Base-by-base conservation (phyloP, 495 filamentous ascomycete species). In the Neurospora cerealis region DNA sequence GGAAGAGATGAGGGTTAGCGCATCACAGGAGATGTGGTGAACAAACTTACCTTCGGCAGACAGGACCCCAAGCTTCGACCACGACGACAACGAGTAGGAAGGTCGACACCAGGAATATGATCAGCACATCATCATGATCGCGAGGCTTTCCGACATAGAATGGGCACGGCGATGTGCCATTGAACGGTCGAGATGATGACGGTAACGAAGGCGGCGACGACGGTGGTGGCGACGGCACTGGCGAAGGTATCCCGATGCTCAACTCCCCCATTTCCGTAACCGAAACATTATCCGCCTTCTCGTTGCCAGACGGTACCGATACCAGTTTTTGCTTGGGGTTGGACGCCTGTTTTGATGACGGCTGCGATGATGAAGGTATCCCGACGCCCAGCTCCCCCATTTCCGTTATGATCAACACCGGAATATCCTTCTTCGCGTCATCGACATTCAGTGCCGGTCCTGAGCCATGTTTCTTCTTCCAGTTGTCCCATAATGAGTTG, bases 101-200 rank as follows among this genome's bases (percentile, higher is more conserved):
- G 7, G 74, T 71, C 4, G 80, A 73, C 10, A 79, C 80, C 36
- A 85, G 73, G 21, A 78, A 73, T 28, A 84, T 77, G 4, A 82
- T 81, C 32, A 85, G 71, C 73, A 85, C 75, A 69, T 84, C 83
- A 46, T 82, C 83, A 44, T 81, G 79, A 24, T 85, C 78, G n/a
- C 79, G 77, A 71, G 77, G 76, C 13, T 62, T 62, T 32, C 13
- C 11, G 54, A 32, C 54, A 62, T 72, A 72, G 44, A 70, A 72
- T n/a, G 60, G 36, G 13, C 69, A 71, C 7, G 37, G 24, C 7
- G 60, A 42, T 17, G 54, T 62, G 54, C 54, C 24, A 32, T 62
- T 62, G 54, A 37, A 48, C 54, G 48, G 44, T 34, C 17, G 36
- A 13, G 36, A 72, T 13, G 60, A 39, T 62, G 54, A 17, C 1